phyloP scores from a whole-genome alignment of 2,329 filamentous ascomycete genomes.

The Pseudogymnoascus sp. region DNA sequence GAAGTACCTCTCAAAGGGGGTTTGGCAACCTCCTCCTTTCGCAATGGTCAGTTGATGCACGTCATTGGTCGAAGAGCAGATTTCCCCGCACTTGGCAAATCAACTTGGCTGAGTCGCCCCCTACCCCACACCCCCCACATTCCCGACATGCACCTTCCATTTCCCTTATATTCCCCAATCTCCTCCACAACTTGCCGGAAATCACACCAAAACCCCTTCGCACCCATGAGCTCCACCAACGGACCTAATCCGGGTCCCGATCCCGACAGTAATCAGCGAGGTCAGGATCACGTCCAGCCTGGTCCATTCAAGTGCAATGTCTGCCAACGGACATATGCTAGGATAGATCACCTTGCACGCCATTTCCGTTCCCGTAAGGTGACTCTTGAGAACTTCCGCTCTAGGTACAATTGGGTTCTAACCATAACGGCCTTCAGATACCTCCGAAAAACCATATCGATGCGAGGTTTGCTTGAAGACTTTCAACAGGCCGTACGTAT shows the following conservation, averaged over 20 bases:
- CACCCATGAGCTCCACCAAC: background rate
- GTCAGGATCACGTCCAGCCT: background rate
- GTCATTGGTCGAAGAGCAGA: background rate
- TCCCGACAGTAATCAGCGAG: background rate
- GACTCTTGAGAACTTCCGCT: background rate
- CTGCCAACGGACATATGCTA: slow-evolving; percentile 9
- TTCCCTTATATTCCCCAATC: background rate
- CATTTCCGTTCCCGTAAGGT: slow-evolving; percentile 9
- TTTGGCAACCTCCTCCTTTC: background rate
- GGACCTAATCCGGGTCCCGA: background rate
- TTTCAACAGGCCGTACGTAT: slow-evolving; percentile 7
- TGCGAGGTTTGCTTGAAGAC: slow-evolving; percentile 8
- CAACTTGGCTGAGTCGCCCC: background rate
- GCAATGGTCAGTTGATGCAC: background rate
- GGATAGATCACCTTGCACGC: slow-evolving; percentile 11
- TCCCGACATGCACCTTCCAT: background rate
- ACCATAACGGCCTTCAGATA: background rate
- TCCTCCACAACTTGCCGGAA: background rate
- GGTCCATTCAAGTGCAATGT: slow-evolving; percentile 7
- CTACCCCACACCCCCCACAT: background rate
- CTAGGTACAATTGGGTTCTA: background rate
- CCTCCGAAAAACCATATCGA: slow-evolving; percentile 8
- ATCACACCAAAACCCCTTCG: background rate
- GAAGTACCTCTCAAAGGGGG: background rate
- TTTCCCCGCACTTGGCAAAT: background rate